These are phyloP conservation scores for Neofusicoccum laricinum DNA, from an alignment of 2,329 filamentous ascomycete species.

Conservation along the genomic window DNA sequence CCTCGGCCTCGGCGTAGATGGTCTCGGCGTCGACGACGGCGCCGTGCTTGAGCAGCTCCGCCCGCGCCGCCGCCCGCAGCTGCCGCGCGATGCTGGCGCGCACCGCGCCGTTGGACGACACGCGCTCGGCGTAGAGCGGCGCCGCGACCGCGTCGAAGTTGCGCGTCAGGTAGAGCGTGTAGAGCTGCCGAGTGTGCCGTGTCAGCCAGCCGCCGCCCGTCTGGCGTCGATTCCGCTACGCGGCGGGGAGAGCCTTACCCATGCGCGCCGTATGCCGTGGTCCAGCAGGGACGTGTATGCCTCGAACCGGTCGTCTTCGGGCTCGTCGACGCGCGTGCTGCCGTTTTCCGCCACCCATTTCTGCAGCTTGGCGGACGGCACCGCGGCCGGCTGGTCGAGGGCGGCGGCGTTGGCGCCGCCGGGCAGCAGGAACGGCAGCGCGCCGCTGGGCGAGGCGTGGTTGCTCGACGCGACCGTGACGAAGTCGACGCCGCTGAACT, in stretches of 20 bases:
- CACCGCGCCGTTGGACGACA: conserved; percentile 61
- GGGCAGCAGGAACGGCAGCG: conserved; percentile 83
- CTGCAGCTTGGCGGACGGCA: conserved; percentile 65
- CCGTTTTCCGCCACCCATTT: conserved; percentile 60
- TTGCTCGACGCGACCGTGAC: conserved; percentile 73
- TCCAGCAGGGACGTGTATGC: conserved; percentile 78
- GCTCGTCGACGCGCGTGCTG: conserved; percentile 37
- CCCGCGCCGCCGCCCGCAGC: conserved; percentile 68
- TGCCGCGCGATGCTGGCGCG: conserved; percentile 61
- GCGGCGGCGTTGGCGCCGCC: conserved; percentile 20
- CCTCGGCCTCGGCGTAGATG: conserved; percentile 59
- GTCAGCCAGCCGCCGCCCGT: neutral
- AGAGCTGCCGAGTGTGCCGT: conserved; percentile 52
- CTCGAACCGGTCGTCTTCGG: conserved; percentile 59
- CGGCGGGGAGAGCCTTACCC: conserved; percentile 53
- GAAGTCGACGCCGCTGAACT: conserved; percentile 69
- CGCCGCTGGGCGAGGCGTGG: conserved; percentile 85
- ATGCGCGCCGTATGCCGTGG: conserved; percentile 76
- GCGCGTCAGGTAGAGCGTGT: conserved; percentile 74
- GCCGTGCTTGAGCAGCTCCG: conserved; percentile 67
- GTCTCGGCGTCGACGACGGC: conserved; percentile 56
- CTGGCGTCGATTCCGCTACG: conserved; percentile 15
- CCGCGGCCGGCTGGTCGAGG: conserved; percentile 36
- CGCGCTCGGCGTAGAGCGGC: conserved; percentile 66
- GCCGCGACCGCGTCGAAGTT: conserved; percentile 67